Evolutionary conservation across 768 basidiomycete species (phyloP), one percentile per base, ranked within the genome.

Genomic region (Mycena maculata): DNA sequence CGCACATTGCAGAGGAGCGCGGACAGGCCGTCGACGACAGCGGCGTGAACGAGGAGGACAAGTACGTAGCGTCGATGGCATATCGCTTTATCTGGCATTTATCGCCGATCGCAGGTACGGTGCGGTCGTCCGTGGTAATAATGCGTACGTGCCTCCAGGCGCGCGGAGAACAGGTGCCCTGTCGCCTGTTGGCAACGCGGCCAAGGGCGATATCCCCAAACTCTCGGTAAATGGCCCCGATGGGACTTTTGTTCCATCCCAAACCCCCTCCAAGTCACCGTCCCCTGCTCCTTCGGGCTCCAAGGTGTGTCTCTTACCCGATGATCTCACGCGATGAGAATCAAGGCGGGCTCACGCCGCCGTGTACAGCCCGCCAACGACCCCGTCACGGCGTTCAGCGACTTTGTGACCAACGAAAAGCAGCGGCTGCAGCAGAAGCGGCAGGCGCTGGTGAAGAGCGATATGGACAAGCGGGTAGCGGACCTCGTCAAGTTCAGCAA

Each of bases 81-180:
- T 71, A 41, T 69, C 54, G 66, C 54, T 58, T 55, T 73, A 53
- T 63, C 33, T 41, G 28, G 42, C 22, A 33, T 63, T 78, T 57
- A 76, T 77, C 65, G 77, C 47, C 61, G 53, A 59, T 63, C 63
- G 44, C 75, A 98, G 96, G 79, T 99, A 95, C 76, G 93, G 93
- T 62, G 96, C 95, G 28, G 98, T 99, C 31, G 90, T 93, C 54
- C 92, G 98, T 62, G 86, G 90, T 33, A 85, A 91, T 20, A 92
- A 92, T 73, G 97, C 96, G 27, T 99, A 99, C 76, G 88, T 99
- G 41, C 98, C 98, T 49, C 97, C 97, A 2, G 94, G 91, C 66
- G 95, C 96, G 39, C 88, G 96, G 63, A 88, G 86, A 77, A 64
- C 76, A 41, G 79, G 76, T 55, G 76, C 67, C 27, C 66, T 71